Conservation (phyloP, 345 rosid species). For the Eucalyptus microcorys region DNA sequence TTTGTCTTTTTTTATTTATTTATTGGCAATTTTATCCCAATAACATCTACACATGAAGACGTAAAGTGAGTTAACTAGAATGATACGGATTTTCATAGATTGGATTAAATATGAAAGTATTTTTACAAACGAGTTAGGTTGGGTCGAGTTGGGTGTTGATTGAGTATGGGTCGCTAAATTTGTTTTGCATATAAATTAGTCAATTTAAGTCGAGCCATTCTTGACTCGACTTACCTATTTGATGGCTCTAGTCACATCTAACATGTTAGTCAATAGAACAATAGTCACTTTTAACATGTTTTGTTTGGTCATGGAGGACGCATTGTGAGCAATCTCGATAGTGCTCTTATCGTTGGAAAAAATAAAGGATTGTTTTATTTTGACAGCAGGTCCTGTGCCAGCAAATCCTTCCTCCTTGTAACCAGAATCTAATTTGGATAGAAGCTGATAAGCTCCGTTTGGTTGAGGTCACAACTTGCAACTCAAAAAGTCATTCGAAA, state of each 20-base stretch:
- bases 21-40: neutral
- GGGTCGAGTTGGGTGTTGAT: too few relatives aligned
- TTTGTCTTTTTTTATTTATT: neutral
- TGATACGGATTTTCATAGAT: accelerated
- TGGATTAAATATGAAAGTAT: neutral
- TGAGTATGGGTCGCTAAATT: too few relatives aligned
- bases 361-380: neutral
- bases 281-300: neutral
- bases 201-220: neutral
- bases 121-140: neutral
- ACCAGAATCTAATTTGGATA: neutral
- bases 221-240: neutral
- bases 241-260: neutral
- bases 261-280: neutral
- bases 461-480: neutral
- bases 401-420: neutral
- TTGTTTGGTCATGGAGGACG: neutral
- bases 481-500: neutral
- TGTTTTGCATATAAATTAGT: too few relatives aligned
- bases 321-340: neutral
- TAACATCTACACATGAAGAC: too few relatives aligned
- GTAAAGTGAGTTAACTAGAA: too few relatives aligned
- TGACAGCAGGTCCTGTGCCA: too few relatives aligned
- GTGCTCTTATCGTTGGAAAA: neutral
- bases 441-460: neutral